These are phyloP conservation scores for Aspergillus sp. DNA, from an alignment of 2,329 filamentous ascomycete species.

Conservation along the genomic window DNA sequence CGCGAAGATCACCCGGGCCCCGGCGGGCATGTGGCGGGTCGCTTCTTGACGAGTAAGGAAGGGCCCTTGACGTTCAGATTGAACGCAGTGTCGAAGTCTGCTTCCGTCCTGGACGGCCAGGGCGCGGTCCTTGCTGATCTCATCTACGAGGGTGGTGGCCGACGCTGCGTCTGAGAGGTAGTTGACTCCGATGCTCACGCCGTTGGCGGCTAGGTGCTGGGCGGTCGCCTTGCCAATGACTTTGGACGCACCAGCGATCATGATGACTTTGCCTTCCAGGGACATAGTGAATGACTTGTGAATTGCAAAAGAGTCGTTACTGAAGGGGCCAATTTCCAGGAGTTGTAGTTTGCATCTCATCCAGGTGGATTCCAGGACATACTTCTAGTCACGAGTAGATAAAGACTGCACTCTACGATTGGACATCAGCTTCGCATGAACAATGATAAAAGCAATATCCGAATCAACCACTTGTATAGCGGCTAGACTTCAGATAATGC, in stretches of 20 bases:
- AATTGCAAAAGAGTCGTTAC: not conserved
- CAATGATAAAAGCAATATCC: not conserved
- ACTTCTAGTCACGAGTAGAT: not conserved
- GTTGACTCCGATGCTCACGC: slow-evolving; percentile 49
- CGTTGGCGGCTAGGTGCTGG: slow-evolving; percentile 35
- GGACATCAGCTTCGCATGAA: not conserved
- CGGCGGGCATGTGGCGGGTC: slow-evolving; percentile 49
- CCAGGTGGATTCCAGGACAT: not conserved
- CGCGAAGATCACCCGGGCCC: slow-evolving; percentile 52
- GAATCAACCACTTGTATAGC: not conserved
- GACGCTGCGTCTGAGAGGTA: slow-evolving; percentile 57
- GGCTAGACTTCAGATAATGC: not conserved
- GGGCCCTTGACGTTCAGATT: slow-evolving; percentile 58
- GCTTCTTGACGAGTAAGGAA: slow-evolving; percentile 52
- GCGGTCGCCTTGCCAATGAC: slow-evolving; percentile 42
- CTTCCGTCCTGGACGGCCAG: slow-evolving; percentile 57
- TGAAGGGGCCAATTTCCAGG: not conserved
- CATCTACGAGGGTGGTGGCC: slow-evolving; percentile 53
- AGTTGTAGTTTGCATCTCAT: not conserved
- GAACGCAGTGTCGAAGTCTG: slow-evolving; percentile 50
- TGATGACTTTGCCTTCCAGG: slow-evolving; percentile 29
- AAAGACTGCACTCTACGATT: not conserved
- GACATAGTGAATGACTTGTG: slow-evolving; percentile 14
- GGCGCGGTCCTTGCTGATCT: slow-evolving; percentile 47
- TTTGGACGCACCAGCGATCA: slow-evolving; percentile 42